A percentile compares a stretch with the other conserved stretches of the same genome.
These are phyloP conservation scores for Voacanga thouarsii DNA, from an alignment of 257 asterid genomes.

Conservation along the genomic window DNA sequence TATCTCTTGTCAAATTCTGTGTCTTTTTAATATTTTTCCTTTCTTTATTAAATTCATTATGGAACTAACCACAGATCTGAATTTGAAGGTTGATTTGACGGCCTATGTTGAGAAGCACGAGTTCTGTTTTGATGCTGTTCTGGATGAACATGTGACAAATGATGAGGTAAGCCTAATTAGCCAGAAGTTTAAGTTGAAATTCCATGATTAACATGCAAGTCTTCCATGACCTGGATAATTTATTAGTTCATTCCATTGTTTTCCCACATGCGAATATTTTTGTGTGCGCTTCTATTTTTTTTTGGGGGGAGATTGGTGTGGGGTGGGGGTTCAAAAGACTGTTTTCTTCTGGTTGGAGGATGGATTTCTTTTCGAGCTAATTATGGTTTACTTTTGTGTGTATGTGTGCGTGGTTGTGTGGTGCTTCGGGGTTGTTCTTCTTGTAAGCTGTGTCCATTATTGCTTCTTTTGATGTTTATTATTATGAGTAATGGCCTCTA, in stretches of 20 bases:
- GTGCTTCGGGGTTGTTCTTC: background rate
- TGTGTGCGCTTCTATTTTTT: no score
- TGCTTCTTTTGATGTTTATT: background rate
- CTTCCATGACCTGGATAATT: background rate
- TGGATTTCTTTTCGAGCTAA: background rate
- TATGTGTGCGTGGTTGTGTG: background rate
- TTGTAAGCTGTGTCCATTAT: background rate
- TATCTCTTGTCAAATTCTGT: background rate
- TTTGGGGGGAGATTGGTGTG: background rate
- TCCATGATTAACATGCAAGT: background rate
- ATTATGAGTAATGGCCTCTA: background rate
- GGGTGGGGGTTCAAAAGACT: background rate
- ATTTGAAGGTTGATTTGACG: conserved; percentile 87
- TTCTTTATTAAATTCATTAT: background rate
- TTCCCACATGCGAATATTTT: background rate
- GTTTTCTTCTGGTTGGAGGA: background rate
- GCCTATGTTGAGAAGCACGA: conserved; percentile 97
- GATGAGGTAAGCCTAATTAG: conserved; percentile 64
- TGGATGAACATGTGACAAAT: conserved; percentile 84
- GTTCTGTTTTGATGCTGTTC: conserved; percentile 96
- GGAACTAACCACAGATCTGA: conserved; percentile 32
- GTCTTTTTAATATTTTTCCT: background rate
- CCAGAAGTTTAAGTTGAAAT: background rate
- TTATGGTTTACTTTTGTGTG: background rate
- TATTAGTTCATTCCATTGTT: background rate